Conservation (phyloP, 73 alveolate species). For the Paramecium biaurelia region DNA sequence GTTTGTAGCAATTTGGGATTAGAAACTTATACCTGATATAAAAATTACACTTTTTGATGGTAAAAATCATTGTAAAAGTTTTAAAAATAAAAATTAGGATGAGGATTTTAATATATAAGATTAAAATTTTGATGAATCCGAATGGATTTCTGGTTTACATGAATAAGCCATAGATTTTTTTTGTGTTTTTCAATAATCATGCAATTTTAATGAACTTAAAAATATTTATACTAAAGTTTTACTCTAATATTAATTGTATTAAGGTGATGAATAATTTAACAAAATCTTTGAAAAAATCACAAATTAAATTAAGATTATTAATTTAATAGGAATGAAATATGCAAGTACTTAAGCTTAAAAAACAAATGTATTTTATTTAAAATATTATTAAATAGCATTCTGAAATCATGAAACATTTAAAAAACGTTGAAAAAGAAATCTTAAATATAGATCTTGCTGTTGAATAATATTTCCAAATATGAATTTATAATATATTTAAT, state of each 20-base stretch:
- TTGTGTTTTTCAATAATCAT: background rate
- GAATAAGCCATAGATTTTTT: background rate
- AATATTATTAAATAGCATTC: background rate
- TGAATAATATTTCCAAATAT: background rate
- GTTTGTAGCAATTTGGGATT: constrained; percentile 22
- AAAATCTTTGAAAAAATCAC: background rate
- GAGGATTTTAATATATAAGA: background rate
- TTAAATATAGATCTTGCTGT: background rate
- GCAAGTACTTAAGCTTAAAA: background rate
- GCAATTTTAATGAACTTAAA: background rate
- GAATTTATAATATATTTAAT: background rate
- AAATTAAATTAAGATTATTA: background rate
- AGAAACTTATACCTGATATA: background rate
- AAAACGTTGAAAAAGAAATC: background rate
- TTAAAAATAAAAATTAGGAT: background rate
- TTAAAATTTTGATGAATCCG: background rate
- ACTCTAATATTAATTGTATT: background rate
- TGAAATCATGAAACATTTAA: background rate
- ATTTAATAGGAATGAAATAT: background rate
- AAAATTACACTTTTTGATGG: background rate
- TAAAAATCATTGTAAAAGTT: background rate
- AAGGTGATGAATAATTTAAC: background rate
- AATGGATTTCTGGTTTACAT: background rate
- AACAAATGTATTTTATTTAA: background rate
- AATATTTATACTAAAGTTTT: background rate